phyloP scores from a whole-genome alignment of 768 basidiomycete species.

The Gloeophyllum trabeum region DNA sequence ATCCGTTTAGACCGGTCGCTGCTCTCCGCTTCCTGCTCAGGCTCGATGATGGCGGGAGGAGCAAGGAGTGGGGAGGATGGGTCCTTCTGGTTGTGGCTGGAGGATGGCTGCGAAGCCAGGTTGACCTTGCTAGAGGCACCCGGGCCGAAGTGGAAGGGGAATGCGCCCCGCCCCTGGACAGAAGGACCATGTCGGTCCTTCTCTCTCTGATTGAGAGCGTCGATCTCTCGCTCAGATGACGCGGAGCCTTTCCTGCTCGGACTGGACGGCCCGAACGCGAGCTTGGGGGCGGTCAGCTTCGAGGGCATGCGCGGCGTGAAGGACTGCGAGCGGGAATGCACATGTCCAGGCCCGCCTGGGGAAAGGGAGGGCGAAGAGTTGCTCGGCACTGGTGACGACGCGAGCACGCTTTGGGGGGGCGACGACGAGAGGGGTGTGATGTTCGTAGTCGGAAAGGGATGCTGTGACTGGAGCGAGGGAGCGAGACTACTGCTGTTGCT shows the following conservation, averaged over 20 bases:
- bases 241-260: constrained; percentile 48
- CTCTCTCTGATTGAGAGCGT: constrained; percentile 20
- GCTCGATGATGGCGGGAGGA: constrained; percentile 20
- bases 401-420: constrained; percentile 13
- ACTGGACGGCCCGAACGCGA: constrained; percentile 28
- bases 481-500: constrained; percentile 14
- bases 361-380: not conserved
- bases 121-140: too few species aligned
- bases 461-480: constrained; percentile 23
- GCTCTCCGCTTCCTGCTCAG: constrained; percentile 15
- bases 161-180: not conserved
- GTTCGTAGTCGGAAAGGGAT: constrained; percentile 19
- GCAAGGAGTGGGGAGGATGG: constrained; percentile 17
- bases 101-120: not conserved
- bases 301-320: constrained; percentile 66
- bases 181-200: constrained; percentile 1
- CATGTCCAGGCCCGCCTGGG: constrained; percentile 17
- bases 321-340: constrained; percentile 55
- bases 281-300: constrained; percentile 47
- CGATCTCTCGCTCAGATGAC: constrained; percentile 21
- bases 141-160: not conserved
- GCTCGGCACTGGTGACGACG: constrained; percentile 4
- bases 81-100: not conserved
- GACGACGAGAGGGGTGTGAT: constrained; percentile 19
- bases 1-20: constrained; percentile 36